Evolutionary conservation across 768 basidiomycete genomes (phyloP).

Genomic region (Lactifluus subvellereus): DNA sequence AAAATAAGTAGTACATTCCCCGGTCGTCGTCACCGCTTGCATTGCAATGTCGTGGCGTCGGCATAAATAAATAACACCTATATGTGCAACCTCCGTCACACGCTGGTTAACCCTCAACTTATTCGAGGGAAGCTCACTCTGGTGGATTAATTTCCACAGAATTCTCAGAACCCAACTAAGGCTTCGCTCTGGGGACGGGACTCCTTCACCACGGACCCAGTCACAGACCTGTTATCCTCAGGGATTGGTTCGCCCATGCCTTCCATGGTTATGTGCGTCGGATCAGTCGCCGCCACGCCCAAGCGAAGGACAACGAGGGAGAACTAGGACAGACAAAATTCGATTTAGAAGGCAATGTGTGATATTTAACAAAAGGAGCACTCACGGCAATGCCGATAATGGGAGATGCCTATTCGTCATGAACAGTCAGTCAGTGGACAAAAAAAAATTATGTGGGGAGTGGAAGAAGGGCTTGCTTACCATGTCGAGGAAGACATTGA

Average conservation of each 20-base stretch:
- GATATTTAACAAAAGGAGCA: background rate
- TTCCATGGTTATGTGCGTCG: slow-evolving; percentile 21
- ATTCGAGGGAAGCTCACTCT: background rate
- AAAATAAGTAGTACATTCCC: background rate
- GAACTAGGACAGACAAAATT: background rate
- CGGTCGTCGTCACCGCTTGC: slow-evolving; percentile 10
- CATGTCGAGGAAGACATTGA: slow-evolving; percentile 23
- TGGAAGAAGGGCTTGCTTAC: background rate
- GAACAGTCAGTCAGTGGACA: background rate
- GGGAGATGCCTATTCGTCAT: slow-evolving; percentile 10
- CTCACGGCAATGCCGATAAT: slow-evolving; percentile 21
- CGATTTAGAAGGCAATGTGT: background rate
- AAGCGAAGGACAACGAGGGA: slow-evolving; percentile 16
- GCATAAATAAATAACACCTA: slow-evolving; percentile 5
- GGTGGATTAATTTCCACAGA: too few species aligned
- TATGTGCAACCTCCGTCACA: background rate
- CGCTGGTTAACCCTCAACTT: background rate
- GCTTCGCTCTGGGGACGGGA: slow-evolving; percentile 1
- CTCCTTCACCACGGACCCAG: slow-evolving; percentile 18
- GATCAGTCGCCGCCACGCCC: background rate
- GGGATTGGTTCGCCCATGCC: slow-evolving; percentile 5
- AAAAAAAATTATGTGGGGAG: background rate
- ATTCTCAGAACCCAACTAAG: background rate
- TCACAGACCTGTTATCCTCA: slow-evolving; percentile 6
- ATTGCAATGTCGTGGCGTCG: slow-evolving; percentile 12